Percentiles rank a stretch among this genome's conserved stretches.
phyloP scores from a whole-genome alignment of 805 yeast genomes.

The Ogataea haglerorum region DNA sequence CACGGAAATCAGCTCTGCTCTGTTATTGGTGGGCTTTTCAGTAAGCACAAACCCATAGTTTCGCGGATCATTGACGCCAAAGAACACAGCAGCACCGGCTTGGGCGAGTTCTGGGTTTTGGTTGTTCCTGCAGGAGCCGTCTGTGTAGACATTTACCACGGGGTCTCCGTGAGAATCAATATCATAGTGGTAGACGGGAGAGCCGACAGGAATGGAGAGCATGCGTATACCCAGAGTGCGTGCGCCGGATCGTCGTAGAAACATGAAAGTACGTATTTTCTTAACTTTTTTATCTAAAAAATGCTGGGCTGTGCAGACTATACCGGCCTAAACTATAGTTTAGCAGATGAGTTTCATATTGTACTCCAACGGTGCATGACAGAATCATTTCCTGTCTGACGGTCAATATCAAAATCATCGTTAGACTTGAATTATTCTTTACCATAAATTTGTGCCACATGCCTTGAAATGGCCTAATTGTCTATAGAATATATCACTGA shows the following conservation, averaged over 20 bases:
- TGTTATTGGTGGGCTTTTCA: constrained; percentile 63
- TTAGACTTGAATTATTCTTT: too few relatives aligned
- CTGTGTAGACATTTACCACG: constrained; percentile 51
- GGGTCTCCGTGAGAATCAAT: neutral
- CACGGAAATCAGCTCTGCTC: constrained; percentile 76
- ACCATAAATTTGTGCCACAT: too few relatives aligned
- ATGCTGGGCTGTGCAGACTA: neutral
- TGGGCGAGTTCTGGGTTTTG: constrained; percentile 38
- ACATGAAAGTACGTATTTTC: neutral
- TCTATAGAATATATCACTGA: too few relatives aligned
- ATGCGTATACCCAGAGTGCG: neutral
- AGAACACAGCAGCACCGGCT: constrained; percentile 78
- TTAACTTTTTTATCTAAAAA: neutral
- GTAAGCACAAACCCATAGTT: constrained; percentile 54
- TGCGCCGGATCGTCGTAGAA: neutral
- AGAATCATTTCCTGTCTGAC: too few relatives aligned
- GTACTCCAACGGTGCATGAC: too few relatives aligned
- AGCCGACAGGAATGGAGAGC: neutral
- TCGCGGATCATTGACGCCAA: constrained; percentile 50
- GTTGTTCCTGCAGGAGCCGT: constrained; percentile 71
- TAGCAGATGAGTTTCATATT: too few relatives aligned
- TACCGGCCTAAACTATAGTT: too few relatives aligned
- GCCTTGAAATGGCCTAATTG: too few relatives aligned
- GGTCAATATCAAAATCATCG: too few relatives aligned
- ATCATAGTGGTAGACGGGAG: neutral